Base-by-base conservation (phyloP, 768 basidiomycete species). In the Boletus rex-veris region DNA sequence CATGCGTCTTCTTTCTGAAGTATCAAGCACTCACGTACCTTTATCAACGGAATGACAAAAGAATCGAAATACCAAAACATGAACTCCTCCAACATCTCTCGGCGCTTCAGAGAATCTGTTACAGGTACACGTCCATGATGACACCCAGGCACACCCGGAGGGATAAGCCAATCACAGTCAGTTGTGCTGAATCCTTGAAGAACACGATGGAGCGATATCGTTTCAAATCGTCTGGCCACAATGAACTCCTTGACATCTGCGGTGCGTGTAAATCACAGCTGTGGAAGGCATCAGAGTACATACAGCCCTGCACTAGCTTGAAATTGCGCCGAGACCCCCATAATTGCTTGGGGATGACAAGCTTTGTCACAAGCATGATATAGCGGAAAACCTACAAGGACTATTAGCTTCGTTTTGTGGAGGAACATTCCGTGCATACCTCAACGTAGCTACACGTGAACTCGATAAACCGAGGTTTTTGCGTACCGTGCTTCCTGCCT, bases 21-120 rank as follows among this genome's bases (percentile, higher is more conserved):
- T 6, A 37, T 40, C 19, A 40, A 36, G 31, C 10, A 40, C 18
- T 50, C 18, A 65, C 79, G 42, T 57, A 91, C 96, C 75, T 82
- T 87, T 33, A 98, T 68, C 5, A 98, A 73, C 1, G 88, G 82
- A 5, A 89, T 68, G 7, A 98, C 69, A 67, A 95, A 93, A 0
- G 83, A 86, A 63, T 94, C 89, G 53, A 97, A 91, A 59, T 92
- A 86, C 97, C 97, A 99, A 65, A 84, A 89, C n/a, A 98, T 52
- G 63, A 96, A 92, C 47, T 98, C 92, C 65, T 91, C 84, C 0
- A 94, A 63, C 14, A 98, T 70, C 64, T 92, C 85, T n/a, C 82
- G 77, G 16, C 92, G 80, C 67, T 92, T 97, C 31, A 82, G 60
- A 3, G 82, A 72, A 61, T 98, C 94, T 0, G 82, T 80, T 4